Evolutionary conservation across 495 filamentous ascomycete species (phyloP).

Genomic region (Daldinia caldariorum): DNA sequence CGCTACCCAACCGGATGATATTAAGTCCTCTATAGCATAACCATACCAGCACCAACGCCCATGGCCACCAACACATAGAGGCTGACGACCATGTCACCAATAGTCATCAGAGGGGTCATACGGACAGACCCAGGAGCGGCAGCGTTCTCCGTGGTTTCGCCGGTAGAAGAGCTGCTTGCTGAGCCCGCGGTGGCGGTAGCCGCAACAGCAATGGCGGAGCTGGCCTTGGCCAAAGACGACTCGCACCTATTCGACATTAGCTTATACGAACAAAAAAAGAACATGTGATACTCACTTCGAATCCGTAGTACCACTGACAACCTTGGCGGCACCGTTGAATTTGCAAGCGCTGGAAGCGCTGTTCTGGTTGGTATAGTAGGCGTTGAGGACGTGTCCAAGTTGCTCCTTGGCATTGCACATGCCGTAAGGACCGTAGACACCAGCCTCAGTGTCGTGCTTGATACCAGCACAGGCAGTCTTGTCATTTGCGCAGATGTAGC

Average conservation of each 20-base stretch:
- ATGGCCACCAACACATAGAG: constrained; percentile 74
- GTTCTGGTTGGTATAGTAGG: constrained; percentile 77
- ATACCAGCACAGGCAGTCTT: constrained; percentile 72
- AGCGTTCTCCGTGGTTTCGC: constrained; percentile 41
- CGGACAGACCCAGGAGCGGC: constrained; percentile 51
- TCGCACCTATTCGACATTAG: constrained; percentile 34
- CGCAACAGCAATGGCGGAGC: constrained; percentile 55
- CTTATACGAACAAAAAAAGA: no score
- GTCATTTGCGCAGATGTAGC: constrained; percentile 72
- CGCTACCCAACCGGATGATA: background rate
- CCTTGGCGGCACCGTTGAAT: constrained; percentile 75
- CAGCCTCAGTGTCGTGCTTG: constrained; percentile 71
- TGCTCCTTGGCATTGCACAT: constrained; percentile 85
- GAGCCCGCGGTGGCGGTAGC: constrained; percentile 58
- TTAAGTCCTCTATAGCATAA: constrained; percentile 68
- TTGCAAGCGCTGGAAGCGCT: constrained; percentile 70
- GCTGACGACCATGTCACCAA: constrained; percentile 72
- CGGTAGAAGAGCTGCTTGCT: constrained; percentile 45
- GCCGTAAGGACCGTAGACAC: constrained; percentile 85
- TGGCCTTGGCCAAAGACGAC: constrained; percentile 54
- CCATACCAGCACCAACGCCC: constrained; percentile 76
- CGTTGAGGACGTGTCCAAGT: constrained; percentile 81
- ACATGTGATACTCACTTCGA: constrained; percentile 32
- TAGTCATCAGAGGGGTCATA: constrained; percentile 63
- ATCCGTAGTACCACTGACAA: constrained; percentile 49